phyloP scores from a whole-genome alignment of 2,329 filamentous ascomycete genomes.

The Sphaerostilbella broomeana region DNA sequence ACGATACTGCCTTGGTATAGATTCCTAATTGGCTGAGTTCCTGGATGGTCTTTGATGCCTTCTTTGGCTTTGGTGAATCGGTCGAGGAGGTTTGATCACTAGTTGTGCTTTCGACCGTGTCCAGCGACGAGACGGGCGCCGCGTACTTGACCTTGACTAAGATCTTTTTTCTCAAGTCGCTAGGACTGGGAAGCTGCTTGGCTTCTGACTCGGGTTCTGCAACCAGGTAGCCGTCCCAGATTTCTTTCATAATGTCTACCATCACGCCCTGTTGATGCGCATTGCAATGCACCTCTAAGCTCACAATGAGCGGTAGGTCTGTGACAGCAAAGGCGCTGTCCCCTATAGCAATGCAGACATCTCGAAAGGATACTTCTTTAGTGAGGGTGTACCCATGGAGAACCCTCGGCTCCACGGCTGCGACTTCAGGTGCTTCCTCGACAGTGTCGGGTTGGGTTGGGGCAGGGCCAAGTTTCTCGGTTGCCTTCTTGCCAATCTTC shows the following conservation, averaged over 20 bases:
- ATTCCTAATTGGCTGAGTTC: conserved; percentile 69
- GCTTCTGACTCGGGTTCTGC: conserved; percentile 43
- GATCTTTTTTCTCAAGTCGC: conserved; percentile 68
- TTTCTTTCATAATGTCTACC: conserved; percentile 84
- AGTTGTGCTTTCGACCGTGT: conserved; percentile 27
- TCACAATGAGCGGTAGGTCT: conserved; percentile 85
- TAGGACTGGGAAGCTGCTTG: conserved; percentile 57
- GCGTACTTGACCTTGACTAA: conserved; percentile 75
- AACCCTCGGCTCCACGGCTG: conserved; percentile 62
- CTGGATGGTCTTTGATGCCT: conserved; percentile 61
- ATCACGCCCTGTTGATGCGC: conserved; percentile 79
- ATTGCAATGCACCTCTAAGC: conserved; percentile 83
- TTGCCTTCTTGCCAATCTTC: conserved; percentile 30
- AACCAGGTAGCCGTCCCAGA: conserved; percentile 70
- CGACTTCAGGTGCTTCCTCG: conserved; percentile 22
- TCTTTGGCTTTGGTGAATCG: conserved; percentile 30
- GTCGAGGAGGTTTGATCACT: conserved; percentile 38
- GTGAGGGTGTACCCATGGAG: conserved; percentile 88
- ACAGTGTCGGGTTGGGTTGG: conserved; percentile 2
- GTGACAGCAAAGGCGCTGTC: conserved; percentile 69
- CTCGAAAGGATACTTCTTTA: conserved; percentile 77
- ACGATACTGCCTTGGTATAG: conserved; percentile 77
- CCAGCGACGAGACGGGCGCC: conserved; percentile 33
- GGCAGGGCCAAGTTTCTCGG: conserved; percentile 8
- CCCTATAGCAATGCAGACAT: conserved; percentile 74